Conservation (phyloP, 768 basidiomycete genomes). For the Mycena polygramma region DNA sequence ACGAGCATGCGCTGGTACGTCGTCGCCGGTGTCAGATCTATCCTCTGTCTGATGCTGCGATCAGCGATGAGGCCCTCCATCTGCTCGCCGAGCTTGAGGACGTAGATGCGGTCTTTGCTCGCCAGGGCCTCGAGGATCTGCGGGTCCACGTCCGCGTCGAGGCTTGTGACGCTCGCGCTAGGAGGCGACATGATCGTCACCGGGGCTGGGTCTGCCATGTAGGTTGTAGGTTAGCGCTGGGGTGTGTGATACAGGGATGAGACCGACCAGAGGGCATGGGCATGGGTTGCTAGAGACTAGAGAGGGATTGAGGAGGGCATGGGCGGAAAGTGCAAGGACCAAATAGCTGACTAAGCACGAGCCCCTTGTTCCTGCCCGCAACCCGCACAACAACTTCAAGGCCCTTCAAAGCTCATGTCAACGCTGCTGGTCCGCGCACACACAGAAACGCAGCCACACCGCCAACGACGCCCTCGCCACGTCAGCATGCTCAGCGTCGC, state of each 20-base stretch:
- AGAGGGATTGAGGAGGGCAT: constrained; percentile 27
- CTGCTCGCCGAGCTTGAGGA: constrained; percentile 88
- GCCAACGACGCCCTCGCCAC: no score
- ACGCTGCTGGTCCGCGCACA: no score
- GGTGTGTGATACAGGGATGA: neutral
- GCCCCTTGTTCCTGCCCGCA: neutral
- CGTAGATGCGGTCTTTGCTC: constrained; percentile 90
- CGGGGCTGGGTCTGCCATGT: constrained; percentile 8
- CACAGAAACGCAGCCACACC: no score
- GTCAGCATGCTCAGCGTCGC: no score
- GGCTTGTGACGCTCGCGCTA: constrained; percentile 34
- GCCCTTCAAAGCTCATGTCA: no score
- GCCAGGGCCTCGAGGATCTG: constrained; percentile 88
- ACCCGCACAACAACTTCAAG: no score
- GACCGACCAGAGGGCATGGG: constrained; percentile 2
- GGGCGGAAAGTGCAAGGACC: constrained; percentile 18
- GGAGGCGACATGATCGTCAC: constrained; percentile 35
- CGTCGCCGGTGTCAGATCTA: constrained; percentile 77
- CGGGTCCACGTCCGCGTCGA: constrained; percentile 70
- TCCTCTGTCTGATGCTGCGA: constrained; percentile 69
- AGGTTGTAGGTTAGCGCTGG: neutral
- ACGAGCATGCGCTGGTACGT: constrained; percentile 90
- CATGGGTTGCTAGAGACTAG: constrained; percentile 25
- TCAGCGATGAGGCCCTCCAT: constrained; percentile 87
- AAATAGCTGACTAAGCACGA: neutral